A percentile compares a stretch with the other conserved stretches of the same genome.
Evolutionary conservation across 1,139 yeast genomes (phyloP).

Genomic region (Petasospora rhodanensis): DNA sequence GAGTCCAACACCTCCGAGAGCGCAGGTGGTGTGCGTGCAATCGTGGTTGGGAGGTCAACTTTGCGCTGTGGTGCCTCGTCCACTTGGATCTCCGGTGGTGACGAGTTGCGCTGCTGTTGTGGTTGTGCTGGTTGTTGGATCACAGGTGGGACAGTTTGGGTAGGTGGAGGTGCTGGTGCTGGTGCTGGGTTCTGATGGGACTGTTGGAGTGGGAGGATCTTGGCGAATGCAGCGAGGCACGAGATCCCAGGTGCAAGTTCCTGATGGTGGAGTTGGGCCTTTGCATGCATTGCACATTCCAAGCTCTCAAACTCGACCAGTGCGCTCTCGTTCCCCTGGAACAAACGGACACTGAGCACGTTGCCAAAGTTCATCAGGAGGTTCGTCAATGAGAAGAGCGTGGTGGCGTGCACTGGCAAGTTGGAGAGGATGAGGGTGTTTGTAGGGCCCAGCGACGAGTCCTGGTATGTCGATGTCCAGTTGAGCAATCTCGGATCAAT

Average conservation of each 20-base stretch:
- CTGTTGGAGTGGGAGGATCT: constrained; percentile 35
- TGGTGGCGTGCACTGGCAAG: constrained; percentile 51
- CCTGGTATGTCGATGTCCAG: constrained; percentile 62
- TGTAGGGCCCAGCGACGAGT: constrained; percentile 70
- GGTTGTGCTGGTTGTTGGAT: constrained; percentile 5
- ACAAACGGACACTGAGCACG: constrained; percentile 54
- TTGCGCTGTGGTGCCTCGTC: constrained; percentile 2
- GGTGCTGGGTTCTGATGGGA: constrained; percentile 6
- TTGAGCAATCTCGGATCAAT: constrained; percentile 44
- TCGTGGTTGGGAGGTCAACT: constrained; percentile 3
- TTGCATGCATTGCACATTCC: constrained; percentile 75
- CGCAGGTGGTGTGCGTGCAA: constrained; percentile 10
- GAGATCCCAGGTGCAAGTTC: constrained; percentile 74
- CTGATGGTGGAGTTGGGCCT: constrained; percentile 70
- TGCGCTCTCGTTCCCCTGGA: constrained; percentile 51
- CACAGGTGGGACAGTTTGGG: no score
- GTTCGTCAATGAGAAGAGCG: constrained; percentile 41
- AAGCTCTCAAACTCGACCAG: constrained; percentile 68
- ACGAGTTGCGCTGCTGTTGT: constrained; percentile 7
- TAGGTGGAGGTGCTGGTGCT: constrained; percentile 3
- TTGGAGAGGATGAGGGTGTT: constrained; percentile 73
- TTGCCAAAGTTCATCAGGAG: constrained; percentile 50
- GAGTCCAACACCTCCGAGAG: constrained; percentile 21
- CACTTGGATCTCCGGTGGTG: constrained; percentile 18
- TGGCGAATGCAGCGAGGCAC: constrained; percentile 66